Conservation (phyloP, 2,329 filamentous ascomycete species). For the Pseudogymnoascus sp. region DNA sequence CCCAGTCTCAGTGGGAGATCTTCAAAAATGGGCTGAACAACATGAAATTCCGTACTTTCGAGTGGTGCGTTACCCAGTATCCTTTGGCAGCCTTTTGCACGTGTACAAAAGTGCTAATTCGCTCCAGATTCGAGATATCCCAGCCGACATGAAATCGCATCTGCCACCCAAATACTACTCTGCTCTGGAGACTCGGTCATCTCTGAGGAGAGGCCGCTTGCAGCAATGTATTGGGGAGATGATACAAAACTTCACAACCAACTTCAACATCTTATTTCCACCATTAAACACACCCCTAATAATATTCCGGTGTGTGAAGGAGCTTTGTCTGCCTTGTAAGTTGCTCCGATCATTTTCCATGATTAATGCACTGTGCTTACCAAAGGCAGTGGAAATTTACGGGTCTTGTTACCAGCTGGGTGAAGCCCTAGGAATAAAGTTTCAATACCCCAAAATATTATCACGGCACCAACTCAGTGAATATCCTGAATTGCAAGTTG, state of each 20-base stretch:
- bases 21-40: conserved; percentile 58
- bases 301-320: conserved; percentile 59
- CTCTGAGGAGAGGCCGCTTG: conserved; percentile 47
- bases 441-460: conserved; percentile 44
- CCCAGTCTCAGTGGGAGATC: conserved; percentile 65
- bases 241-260: conserved; percentile 52
- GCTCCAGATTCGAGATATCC: conserved; percentile 45
- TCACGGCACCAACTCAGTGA: background rate
- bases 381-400: conserved; percentile 53
- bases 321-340: conserved; percentile 67
- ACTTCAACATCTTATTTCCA: conserved; percentile 65
- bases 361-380: conserved; percentile 6
- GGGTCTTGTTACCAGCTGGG: conserved; percentile 47
- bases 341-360: conserved; percentile 5
- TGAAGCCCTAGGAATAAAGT: conserved; percentile 36
- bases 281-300: conserved; percentile 61
- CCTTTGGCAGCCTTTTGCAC: background rate
- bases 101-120: background rate
- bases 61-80: conserved; percentile 40
- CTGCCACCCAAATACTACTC: conserved; percentile 54
- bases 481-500: conserved; percentile 67
- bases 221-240: conserved; percentile 56
- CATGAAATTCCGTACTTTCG: conserved; percentile 65
- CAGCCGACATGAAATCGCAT: conserved; percentile 55
- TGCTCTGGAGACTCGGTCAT: conserved; percentile 43